Evolutionary conservation across 1,139 yeast species (phyloP), one percentile per base, ranked within the genome.

Genomic region (Magnusiomyces suaveolens): DNA sequence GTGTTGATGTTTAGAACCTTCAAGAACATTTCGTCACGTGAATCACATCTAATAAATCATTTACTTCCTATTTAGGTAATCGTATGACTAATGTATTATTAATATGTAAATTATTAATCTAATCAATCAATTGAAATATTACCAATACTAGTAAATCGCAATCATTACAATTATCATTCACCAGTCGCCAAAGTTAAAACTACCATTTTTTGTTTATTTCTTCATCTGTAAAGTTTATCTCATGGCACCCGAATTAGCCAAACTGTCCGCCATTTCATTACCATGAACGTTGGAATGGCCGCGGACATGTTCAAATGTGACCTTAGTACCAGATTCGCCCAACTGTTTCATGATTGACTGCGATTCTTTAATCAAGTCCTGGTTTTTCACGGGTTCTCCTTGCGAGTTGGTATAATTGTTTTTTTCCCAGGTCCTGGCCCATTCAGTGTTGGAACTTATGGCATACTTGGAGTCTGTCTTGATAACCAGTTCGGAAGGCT

Each of bases 221-320:
- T 8, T 32, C n/a, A n/a, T n/a, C n/a, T n/a, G n/a, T 32, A 32
- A 32, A 8, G 36, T 14, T 32, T 10, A 16, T 8, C n/a, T n/a
- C n/a, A n/a, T 10, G 46, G 47, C 32, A 2, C 47, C 47, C 14
- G 21, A 6, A 14, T 43, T 83, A 2, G 97, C 97, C 53, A 89
- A 71, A 48, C 66, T 62, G 66, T 90, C 96, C 0, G 97, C 97
- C 64, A 66, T 72, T 59, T 83, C 89, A 64, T 89, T 89, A 0
- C 96, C 96, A 20, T 63, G 66, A 48, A 72, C 67, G 0, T 89
- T 92, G 20, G 72, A 67, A 66, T 90, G 97, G 0, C 94, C 96
- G 53, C 72, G 73, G 3, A 87, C 94, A 72, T 92, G 82, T 12
- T 68, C 68, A 50, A 84, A 67, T 2, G 66, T 62, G 26, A 84